phyloP scores from a whole-genome alignment of 148 eudicot species.

The Camellia lanceoleosa region DNA sequence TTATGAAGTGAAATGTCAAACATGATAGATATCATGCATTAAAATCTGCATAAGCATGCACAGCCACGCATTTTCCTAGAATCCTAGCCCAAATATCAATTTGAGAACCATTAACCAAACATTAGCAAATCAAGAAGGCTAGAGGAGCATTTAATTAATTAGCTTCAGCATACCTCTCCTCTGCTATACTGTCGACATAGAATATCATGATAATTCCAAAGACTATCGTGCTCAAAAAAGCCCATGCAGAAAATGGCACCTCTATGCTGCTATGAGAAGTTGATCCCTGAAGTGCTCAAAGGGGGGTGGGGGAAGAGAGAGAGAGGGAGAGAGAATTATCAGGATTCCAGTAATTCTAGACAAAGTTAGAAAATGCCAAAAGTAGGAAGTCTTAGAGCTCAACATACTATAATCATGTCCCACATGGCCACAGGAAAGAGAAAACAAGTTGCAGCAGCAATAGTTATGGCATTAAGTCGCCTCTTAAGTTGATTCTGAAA shows the following conservation, averaged over 20 bases:
- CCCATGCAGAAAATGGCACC: constrained; percentile 69
- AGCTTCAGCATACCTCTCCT: constrained; percentile 67
- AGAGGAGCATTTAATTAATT: not conserved
- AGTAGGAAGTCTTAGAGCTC: constrained; percentile 7
- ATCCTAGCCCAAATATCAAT: not conserved
- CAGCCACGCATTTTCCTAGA: not conserved
- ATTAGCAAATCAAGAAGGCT: not conserved
- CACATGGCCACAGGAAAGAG: constrained; percentile 98
- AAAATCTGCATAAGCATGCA: constrained; percentile 7
- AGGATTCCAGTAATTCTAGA: not conserved
- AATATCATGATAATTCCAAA: constrained; percentile 84
- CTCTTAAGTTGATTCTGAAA: constrained; percentile 88
- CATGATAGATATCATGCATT: constrained; percentile 2
- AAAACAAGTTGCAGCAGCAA: constrained; percentile 96
- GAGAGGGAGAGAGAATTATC: not conserved
- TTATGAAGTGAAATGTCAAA: not conserved
- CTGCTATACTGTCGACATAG: constrained; percentile 89
- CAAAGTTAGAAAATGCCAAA: not conserved
- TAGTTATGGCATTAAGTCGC: constrained; percentile 85
- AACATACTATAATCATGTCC: constrained; percentile 80
- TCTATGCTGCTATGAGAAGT: constrained; percentile 44
- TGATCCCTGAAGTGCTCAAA: constrained; percentile 61
- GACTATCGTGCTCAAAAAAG: constrained; percentile 68
- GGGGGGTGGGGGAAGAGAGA: not conserved
- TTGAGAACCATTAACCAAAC: constrained; percentile 4